These are phyloP conservation scores for Tulasnella sp. DNA, from an alignment of 768 basidiomycete genomes.

Conservation along the genomic window DNA sequence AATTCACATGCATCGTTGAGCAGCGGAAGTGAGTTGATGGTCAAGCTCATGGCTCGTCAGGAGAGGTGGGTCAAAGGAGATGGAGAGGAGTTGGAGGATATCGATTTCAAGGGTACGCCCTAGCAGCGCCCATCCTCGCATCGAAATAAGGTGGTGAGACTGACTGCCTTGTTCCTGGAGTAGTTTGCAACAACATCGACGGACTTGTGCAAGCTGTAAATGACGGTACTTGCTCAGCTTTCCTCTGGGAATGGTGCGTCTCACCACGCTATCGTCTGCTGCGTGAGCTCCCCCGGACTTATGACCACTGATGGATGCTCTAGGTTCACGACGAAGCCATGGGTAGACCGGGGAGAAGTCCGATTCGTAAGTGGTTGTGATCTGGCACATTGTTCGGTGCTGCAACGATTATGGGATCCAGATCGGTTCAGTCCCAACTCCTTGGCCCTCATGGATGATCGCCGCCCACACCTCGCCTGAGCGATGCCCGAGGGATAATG, in stretches of 20 bases:
- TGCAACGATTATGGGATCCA: constrained; percentile 33
- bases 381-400: not conserved
- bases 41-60: constrained; percentile 86
- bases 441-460: constrained; percentile 97
- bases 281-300: not conserved
- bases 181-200: constrained; percentile 77
- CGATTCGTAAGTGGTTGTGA: constrained; percentile 62
- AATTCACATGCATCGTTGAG: not conserved
- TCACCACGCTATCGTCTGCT: not conserved
- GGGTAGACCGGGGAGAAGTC: constrained; percentile 69
- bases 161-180: not conserved
- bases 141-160: not conserved
- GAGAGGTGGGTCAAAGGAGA: constrained; percentile 64
- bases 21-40: constrained; percentile 92
- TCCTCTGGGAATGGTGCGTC: constrained; percentile 83
- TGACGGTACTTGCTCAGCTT: constrained; percentile 79
- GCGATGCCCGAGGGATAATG: constrained; percentile 49
- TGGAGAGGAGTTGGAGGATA: constrained; percentile 41
- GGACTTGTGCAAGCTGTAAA: constrained; percentile 84
- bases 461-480: constrained; percentile 68
- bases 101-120: constrained; percentile 58
- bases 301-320: constrained; percentile 23
- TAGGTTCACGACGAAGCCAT: constrained; percentile 76
- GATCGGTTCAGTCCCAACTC: constrained; percentile 84
- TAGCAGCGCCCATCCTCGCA: not conserved